A percentile compares a stretch with the other conserved stretches of the same genome.
phyloP scores from a whole-genome alignment of 129 eudicot species.

The Flaveria bidentis region DNA sequence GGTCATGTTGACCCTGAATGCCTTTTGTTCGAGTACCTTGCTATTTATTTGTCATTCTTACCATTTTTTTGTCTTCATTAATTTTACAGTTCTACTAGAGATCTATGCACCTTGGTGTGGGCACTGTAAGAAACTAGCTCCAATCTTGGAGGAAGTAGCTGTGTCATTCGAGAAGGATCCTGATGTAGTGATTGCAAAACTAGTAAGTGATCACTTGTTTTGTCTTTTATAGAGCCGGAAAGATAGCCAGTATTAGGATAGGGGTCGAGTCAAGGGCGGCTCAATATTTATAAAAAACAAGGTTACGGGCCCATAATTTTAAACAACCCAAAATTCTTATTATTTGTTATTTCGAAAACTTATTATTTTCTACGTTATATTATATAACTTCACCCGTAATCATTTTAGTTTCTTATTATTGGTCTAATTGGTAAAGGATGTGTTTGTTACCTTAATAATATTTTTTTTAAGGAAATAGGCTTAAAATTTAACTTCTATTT shows the following conservation, averaged over 20 bases:
- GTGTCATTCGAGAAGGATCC: constrained; percentile 61
- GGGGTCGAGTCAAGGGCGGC: neutral
- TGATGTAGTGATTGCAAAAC: constrained; percentile 71
- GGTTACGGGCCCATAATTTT: too few relatives aligned
- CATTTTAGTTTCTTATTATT: neutral
- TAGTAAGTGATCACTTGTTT: constrained; percentile 49
- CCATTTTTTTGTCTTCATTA: neutral
- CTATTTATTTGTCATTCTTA: neutral
- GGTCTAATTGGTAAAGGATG: neutral
- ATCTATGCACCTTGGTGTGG: constrained; percentile 98
- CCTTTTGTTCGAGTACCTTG: neutral
- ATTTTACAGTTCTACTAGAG: constrained; percentile 68
- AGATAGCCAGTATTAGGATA: neutral
- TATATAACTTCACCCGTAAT: neutral
- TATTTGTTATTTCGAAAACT: neutral
- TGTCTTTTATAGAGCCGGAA: neutral
- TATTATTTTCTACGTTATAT: too few relatives aligned
- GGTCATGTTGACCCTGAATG: too few relatives aligned
- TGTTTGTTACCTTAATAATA: neutral
- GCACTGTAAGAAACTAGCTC: constrained; percentile 87
- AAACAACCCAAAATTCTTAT: neutral
- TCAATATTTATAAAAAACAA: neutral
- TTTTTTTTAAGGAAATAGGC: neutral
- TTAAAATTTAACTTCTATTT: neutral
- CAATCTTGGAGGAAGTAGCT: constrained; percentile 92